Base-by-base conservation (phyloP, 139 green algal genomes). In the Micromonas commoda region DNA sequence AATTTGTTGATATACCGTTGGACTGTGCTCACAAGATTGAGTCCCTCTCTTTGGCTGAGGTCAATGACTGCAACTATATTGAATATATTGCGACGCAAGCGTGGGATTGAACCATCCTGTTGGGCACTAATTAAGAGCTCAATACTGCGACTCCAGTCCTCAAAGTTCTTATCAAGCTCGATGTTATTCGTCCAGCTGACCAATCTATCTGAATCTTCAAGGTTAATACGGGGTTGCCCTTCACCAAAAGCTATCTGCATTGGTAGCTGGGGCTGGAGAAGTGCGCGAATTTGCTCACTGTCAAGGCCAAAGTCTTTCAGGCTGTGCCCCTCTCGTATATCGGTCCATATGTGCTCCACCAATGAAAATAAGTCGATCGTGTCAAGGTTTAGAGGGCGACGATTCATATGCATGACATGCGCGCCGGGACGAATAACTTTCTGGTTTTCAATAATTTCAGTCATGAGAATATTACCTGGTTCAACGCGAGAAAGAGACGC, bases 401-500 rank as follows among this genome's bases (percentile, higher is more conserved):
- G 33, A 64, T 86, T 86, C 26, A 86, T 24, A 0, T 71, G 67
- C 64, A 86, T 64, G 9, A 86, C 26, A 3, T 61, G 77, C 29
- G 39, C 34, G 29, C 78, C 78, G 5, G 78, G 38, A 4, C 9
- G 3, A 3, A 84, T 57, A 66, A 79, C 73, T 19, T 38, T 34
- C 1, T 84, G 78, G 21, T 77, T 81, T n/a, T 38, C n/a, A 39
- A 73, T 16, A 19, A 86, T 64, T 24, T 83, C 82, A 20, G 57
- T 60, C 9, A 19, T 23, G n/a, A 83, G 28, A 34, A 20, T 77
- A 39, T n/a, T 54, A 35, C 82, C n/a, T 45, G 84, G 20, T 28
- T 73, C 60, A 24, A 81, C 76, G 9, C 82, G 66, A 0, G 88
- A 92, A 2, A 97, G 84, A 31, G 80, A 88, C 16, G 86, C 81